These are phyloP conservation scores for Tripterygium wilfordii DNA, from an alignment of 177 flowering plant species.

Conservation along the genomic window DNA sequence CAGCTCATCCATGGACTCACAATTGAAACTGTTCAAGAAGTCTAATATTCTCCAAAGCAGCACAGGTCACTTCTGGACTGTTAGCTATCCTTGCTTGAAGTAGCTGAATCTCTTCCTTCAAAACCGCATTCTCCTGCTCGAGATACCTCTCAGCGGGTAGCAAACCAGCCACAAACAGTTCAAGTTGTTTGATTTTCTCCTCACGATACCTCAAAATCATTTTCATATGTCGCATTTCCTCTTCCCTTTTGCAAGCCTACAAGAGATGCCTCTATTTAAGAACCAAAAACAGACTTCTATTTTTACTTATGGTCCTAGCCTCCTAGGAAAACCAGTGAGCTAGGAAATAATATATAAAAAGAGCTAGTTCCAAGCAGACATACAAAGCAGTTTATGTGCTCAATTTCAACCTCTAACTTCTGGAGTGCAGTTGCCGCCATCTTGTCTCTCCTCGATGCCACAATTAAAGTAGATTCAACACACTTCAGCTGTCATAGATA, in stretches of 20 bases:
- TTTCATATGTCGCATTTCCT: slow-evolving; percentile 47
- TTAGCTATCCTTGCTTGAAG: slow-evolving; percentile 48
- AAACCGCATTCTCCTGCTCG: slow-evolving; percentile 55
- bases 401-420: slow-evolving; percentile 60
- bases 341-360: background rate
- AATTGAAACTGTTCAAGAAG: slow-evolving; percentile 52
- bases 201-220: slow-evolving; percentile 52
- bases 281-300: background rate
- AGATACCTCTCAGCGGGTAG: slow-evolving; percentile 50
- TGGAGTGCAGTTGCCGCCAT: slow-evolving; percentile 37
- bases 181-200: slow-evolving; percentile 56
- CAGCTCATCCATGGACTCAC: slow-evolving; percentile 25
- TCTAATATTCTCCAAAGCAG: slow-evolving; percentile 61
- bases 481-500: slow-evolving; percentile 32
- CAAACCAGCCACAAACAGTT: slow-evolving; percentile 35
- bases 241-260: slow-evolving; percentile 60
- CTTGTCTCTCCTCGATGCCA: slow-evolving; percentile 71
- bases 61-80: slow-evolving; percentile 57
- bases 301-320: background rate
- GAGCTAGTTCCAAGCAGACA: slow-evolving; percentile 7
- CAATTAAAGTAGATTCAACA: slow-evolving; percentile 40
- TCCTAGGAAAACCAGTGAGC: background rate
- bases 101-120: slow-evolving; percentile 55
- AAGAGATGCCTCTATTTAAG: slow-evolving; percentile 4
- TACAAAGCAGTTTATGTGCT: slow-evolving; percentile 57